Base-by-base conservation (phyloP, 23 red algal genomes). In the Chondrus crispus region DNA sequence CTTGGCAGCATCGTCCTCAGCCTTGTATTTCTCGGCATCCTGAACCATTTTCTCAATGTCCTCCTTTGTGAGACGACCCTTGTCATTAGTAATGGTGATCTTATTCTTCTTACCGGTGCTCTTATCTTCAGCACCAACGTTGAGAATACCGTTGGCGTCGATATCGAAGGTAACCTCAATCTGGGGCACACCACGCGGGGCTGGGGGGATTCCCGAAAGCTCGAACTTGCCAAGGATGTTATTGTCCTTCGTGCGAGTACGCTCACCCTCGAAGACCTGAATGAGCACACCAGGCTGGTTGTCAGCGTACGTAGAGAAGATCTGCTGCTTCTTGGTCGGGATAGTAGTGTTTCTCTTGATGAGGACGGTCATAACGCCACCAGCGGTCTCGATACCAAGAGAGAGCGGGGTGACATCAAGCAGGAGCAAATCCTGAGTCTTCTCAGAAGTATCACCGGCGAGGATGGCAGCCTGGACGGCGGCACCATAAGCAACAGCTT, bases 141-240 rank as follows among this genome's bases (percentile, higher is more conserved):
- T 99, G 91, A 99, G 68, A 62, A 99, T 99, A 76, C 97, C 97
- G 78, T 99, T 99, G 1, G 97, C 97, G 72, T 99, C 97, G 22
- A 99, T 89, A 62, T 99, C 97, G 80, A 99, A 99, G 24, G 94
- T 96, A 30, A 99, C 97, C 74, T 99, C 97, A 70, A 99, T 95
- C 70, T 99, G 97, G 16, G 97, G 97, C 12, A 96, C 94, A 20
- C 97, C 97, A 39, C 97, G 97, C 19, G 97, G 97, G n/a, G 95
- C 95, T 9, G 97, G 97, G 4, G 97, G 94, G 80, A 99, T 99
- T 22, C 97, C 97, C 32, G 97, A 90, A 46, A 99, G 87, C 40
- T 95, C 94, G 85, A 99, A 99, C 72, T 95, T 93, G n/a, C 97
- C 97, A 13, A 99, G 90, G 26, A 99, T 40, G 46, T 94, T 93